These are phyloP conservation scores for Xylariales sp. DNA, from an alignment of 2,329 filamentous ascomycete genomes.

Conservation along the genomic window DNA sequence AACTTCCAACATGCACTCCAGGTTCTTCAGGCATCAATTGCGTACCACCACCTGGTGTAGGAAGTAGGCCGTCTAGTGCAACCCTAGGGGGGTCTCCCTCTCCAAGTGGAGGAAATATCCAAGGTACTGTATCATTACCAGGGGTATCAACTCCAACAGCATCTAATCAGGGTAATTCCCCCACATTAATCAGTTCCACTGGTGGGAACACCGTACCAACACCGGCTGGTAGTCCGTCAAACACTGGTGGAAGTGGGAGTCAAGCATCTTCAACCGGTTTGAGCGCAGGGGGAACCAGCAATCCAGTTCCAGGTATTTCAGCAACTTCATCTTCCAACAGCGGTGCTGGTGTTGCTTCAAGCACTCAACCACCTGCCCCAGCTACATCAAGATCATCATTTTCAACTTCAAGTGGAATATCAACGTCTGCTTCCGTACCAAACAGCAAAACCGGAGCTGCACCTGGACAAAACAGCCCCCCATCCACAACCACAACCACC, in stretches of 20 bases:
- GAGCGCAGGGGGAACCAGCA: background rate
- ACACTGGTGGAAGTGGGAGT: background rate
- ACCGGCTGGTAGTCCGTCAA: conserved; percentile 1
- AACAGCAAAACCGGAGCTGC: conserved; percentile 3
- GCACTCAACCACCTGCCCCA: background rate
- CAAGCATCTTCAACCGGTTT: background rate
- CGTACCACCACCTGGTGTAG: no score
- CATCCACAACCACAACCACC: conserved; percentile 5
- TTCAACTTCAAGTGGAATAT: background rate
- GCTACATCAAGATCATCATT: background rate
- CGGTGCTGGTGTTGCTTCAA: background rate
- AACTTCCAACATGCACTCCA: conserved; percentile 4
- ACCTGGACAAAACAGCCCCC: conserved; percentile 5
- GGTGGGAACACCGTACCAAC: background rate
- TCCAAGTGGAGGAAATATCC: background rate
- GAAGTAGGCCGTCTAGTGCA: no score
- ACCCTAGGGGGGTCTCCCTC: conserved; percentile 1
- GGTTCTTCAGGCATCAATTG: conserved; percentile 4
- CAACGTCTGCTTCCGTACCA: background rate
- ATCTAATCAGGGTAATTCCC: background rate
- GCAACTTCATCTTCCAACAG: background rate
- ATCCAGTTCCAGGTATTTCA: background rate
- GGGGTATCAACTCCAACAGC: conserved; percentile 4
- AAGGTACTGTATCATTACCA: conserved; percentile 2
- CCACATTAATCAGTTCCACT: background rate